Evolutionary conservation across 768 basidiomycete genomes (phyloP).

Genomic region (Tulasnella sp.): DNA sequence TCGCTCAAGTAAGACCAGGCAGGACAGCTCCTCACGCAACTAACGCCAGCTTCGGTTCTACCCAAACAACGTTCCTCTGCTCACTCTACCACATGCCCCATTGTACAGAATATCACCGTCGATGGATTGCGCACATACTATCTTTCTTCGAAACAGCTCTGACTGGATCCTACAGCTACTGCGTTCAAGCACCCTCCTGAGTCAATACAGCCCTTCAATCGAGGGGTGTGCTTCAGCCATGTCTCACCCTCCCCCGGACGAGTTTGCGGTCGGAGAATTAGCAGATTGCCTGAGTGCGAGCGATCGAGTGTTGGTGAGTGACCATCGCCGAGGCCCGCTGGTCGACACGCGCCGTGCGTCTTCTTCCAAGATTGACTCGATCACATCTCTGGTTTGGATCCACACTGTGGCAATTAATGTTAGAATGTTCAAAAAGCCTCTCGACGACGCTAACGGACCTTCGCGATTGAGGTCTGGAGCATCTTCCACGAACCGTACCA

Average conservation of each 20-base stretch:
- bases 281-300: background rate
- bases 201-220: too few relatives aligned
- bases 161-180: too few relatives aligned
- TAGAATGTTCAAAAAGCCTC: background rate
- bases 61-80: too few relatives aligned
- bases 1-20: too few relatives aligned
- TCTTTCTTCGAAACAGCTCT: too few relatives aligned
- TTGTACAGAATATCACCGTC: too few relatives aligned
- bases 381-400: background rate
- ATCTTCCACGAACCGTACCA: background rate
- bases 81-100: too few relatives aligned
- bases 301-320: background rate
- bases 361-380: background rate
- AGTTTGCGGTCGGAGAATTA: background rate
- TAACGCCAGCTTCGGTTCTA: too few relatives aligned
- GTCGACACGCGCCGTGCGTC: background rate
- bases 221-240: too few relatives aligned
- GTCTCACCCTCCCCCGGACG: background rate
- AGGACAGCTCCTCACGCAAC: too few relatives aligned
- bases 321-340: background rate
- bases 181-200: too few relatives aligned
- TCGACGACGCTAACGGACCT: background rate
- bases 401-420: background rate
- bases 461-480: background rate
- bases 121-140: too few relatives aligned